Evolutionary conservation across 768 basidiomycete genomes (phyloP), one percentile per base, ranked within the genome.

Genomic region (Lepiota venenata): DNA sequence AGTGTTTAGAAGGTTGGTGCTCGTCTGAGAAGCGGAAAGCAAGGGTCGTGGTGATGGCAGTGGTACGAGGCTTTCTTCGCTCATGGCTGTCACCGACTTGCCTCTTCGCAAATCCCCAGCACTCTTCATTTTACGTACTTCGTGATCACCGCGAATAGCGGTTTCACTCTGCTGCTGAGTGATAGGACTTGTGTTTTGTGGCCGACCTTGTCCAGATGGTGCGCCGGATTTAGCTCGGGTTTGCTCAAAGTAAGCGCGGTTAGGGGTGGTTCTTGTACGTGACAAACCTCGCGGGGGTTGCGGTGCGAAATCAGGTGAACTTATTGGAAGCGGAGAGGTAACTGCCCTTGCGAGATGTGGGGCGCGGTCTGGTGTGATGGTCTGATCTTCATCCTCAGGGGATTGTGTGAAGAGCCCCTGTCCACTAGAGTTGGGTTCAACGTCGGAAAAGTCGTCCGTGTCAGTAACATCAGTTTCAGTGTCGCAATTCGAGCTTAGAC

Each of bases 41-140:
- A 41, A 70, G 60, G 83, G 82, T 44, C 83, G 74, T 9, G 78
- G 65, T 21, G 81, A 60, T 4, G 72, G 18, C 71, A 79, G 55
- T 65, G 69, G 72, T 53, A 57, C 56, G 50, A 60, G 67, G 60
- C 59, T 52, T 52, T 66, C 59, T 51, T 57, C 60, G 20, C 71
- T 61, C 9, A 66, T 62, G 57, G 65, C 64, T 41, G 64, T 61
- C 39, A 63, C 62, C 43, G 66, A 61, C 65, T 70, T 69, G 27
- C 71, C 75, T 56, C 79, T 74, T 35, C 85, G 83, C 38, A 92
- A 72, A 66, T 91, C 90, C 36, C 88, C 90, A 18, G 90, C 90
- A 66, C 90, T 91, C 71, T 90, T 91, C 90, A 92, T 91, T 65
- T 82, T 85, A 56, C 88, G 82, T 41, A 90, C 66, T 63, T 91